These are phyloP conservation scores for Trichophyton mentagrophytes DNA, from an alignment of 2,329 filamentous ascomycete species.

Conservation along the genomic window DNA sequence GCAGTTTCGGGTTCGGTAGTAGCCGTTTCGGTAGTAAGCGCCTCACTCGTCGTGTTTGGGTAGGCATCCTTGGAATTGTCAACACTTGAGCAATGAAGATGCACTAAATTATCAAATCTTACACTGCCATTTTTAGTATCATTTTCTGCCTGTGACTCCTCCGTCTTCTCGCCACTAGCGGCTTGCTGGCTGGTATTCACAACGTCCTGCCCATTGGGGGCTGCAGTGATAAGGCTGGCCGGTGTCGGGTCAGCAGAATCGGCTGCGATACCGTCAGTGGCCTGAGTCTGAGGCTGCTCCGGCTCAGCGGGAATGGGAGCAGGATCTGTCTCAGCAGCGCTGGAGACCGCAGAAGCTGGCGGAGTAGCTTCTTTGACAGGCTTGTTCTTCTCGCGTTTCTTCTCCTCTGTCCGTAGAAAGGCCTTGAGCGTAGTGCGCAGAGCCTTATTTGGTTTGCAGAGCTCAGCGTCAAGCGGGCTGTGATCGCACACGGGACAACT, in stretches of 20 bases:
- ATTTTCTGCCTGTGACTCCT: neutral
- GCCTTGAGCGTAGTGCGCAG: conserved; percentile 86
- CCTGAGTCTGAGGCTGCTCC: neutral
- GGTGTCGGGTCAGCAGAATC: neutral
- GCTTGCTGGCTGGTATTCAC: neutral
- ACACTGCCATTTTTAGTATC: neutral
- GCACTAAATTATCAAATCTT: neutral
- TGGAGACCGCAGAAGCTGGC: conserved; percentile 18
- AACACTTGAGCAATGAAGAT: neutral
- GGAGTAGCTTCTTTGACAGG: conserved; percentile 22
- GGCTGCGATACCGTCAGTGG: neutral
- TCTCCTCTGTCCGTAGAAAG: conserved; percentile 80
- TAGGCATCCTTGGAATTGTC: neutral
- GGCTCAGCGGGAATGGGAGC: neutral
- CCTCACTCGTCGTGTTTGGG: neutral
- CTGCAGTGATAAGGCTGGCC: neutral
- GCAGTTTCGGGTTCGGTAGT: neutral
- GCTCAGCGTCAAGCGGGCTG: conserved; percentile 68
- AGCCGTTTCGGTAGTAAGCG: neutral
- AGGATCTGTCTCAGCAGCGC: neutral
- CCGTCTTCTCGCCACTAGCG: neutral
- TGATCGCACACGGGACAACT: conserved; percentile 91
- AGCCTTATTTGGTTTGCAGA: conserved; percentile 79
- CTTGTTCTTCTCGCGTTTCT: conserved; percentile 62
- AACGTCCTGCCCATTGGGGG: neutral